Percentiles rank a stretch among this genome's conserved stretches.
Evolutionary conservation across 306 rosid species (phyloP).

Genomic region (Cucumis cinereus): DNA sequence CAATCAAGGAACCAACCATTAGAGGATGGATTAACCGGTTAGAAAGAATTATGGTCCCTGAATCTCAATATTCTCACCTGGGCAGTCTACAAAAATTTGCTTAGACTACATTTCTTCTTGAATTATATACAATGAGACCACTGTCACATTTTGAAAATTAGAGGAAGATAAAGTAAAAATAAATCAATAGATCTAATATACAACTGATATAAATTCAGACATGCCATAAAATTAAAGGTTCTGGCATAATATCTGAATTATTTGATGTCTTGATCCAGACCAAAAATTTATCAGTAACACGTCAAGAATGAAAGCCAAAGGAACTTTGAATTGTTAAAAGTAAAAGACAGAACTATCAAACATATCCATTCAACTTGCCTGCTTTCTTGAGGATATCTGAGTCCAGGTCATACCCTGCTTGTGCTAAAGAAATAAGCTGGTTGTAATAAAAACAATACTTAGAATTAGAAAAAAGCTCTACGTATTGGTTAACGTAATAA

Average conservation of each 20-base stretch:
- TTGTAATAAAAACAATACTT: not conserved
- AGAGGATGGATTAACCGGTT: not conserved
- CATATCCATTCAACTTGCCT: constrained; percentile 31
- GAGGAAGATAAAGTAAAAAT: not conserved
- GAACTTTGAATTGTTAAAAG: not conserved
- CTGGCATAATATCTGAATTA: not conserved
- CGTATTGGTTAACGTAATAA: not conserved
- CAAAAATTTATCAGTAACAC: not conserved
- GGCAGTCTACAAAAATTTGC: not conserved
- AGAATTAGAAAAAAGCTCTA: not conserved
- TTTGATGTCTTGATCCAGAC: not conserved
- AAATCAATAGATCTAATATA: not conserved
- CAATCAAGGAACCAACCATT: not conserved
- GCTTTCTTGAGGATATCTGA: constrained; percentile 44
- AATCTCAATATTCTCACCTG: not conserved
- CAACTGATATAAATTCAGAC: not conserved
- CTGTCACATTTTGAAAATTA: not conserved
- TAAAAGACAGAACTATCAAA: not conserved
- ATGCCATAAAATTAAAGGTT: not conserved
- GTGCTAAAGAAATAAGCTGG: constrained; percentile 71
- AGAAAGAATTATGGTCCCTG: not conserved
- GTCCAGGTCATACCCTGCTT: constrained; percentile 52
- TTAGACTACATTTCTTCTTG: not conserved
- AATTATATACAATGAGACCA: not conserved
- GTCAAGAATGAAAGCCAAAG: not conserved